Conservation (phyloP, 202 grass and related monocot genomes). For the Carex sylvatica region DNA sequence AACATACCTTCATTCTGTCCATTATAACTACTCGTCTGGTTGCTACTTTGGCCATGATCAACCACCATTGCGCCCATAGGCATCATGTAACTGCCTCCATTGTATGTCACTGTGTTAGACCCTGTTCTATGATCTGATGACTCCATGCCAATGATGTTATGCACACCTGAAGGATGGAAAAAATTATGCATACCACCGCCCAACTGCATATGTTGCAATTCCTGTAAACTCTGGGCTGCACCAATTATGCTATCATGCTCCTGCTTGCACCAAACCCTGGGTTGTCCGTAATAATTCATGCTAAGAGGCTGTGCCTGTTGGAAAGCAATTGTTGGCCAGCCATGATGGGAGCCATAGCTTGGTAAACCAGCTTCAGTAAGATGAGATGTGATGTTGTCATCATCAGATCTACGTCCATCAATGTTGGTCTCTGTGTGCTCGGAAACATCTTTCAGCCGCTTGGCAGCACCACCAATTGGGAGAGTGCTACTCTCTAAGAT, state of each 20-base stretch:
- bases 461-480: conserved; percentile 39
- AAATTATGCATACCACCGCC: conserved; percentile 41
- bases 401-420: conserved; percentile 11
- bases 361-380: conserved; percentile 23
- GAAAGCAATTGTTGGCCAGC: conserved; percentile 34
- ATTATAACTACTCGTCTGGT: conserved; percentile 20
- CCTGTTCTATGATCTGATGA: conserved; percentile 27
- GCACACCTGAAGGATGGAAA: conserved; percentile 28
- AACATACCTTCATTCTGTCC: conserved; percentile 30
- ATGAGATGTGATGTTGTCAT: conserved; percentile 29
- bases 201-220: conserved; percentile 30
- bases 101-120: conserved; percentile 29
- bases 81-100: conserved; percentile 33
- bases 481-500: conserved; percentile 58
- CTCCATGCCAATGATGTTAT: conserved; percentile 26
- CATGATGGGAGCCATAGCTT: conserved; percentile 17
- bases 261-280: conserved; percentile 54
- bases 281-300: conserved; percentile 35
- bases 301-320: conserved; percentile 23
- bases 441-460: conserved; percentile 44
- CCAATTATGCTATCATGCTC: conserved; percentile 42
- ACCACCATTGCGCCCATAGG: conserved; percentile 37
- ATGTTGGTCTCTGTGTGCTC: conserved; percentile 28
- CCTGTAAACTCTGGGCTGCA: conserved; percentile 37
- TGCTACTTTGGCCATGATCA: conserved; percentile 36